A percentile compares a stretch with the other conserved stretches of the same genome.
phyloP scores from a whole-genome alignment of 2,329 filamentous ascomycete genomes.

The Xylariaceae sp. region DNA sequence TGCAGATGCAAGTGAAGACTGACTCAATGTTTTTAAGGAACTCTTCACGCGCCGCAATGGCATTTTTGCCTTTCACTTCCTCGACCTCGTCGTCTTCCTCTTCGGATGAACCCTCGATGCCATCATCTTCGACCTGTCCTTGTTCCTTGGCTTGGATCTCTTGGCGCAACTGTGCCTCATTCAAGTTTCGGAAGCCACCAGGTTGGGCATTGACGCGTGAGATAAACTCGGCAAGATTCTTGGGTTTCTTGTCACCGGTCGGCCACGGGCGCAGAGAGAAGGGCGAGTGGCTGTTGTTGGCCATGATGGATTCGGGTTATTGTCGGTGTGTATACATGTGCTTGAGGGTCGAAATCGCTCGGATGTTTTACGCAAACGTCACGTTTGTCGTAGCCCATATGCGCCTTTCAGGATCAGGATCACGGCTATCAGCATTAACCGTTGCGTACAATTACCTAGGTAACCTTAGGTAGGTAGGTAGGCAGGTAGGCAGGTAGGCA shows the following conservation, averaged over 20 bases:
- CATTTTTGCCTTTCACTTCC: constrained; percentile 46
- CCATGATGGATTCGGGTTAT: constrained; percentile 27
- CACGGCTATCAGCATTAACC: background rate
- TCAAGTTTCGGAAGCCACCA: constrained; percentile 82
- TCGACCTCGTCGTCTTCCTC: constrained; percentile 35
- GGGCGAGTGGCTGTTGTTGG: constrained; percentile 37
- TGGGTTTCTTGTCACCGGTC: constrained; percentile 61
- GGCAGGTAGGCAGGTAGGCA: no score
- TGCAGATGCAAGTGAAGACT: constrained; percentile 31
- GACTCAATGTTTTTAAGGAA: constrained; percentile 66
- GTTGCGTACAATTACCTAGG: background rate
- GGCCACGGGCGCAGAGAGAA: constrained; percentile 72
- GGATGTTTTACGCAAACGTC: background rate
- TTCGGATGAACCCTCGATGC: constrained; percentile 51
- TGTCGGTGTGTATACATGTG: background rate
- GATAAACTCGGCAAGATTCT: constrained; percentile 76
- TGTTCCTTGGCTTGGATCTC: constrained; percentile 64
- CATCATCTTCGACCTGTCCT: constrained; percentile 50
- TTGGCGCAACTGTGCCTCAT: constrained; percentile 72
- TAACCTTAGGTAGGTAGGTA: background rate
- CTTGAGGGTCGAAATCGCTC: background rate
- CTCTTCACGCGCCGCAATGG: constrained; percentile 59
- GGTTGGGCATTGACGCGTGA: constrained; percentile 78
- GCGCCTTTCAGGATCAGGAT: no score
- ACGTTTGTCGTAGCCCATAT: no score